phyloP scores from a whole-genome alignment of 139 green algal genomes.

The Asterochloris sp. region DNA sequence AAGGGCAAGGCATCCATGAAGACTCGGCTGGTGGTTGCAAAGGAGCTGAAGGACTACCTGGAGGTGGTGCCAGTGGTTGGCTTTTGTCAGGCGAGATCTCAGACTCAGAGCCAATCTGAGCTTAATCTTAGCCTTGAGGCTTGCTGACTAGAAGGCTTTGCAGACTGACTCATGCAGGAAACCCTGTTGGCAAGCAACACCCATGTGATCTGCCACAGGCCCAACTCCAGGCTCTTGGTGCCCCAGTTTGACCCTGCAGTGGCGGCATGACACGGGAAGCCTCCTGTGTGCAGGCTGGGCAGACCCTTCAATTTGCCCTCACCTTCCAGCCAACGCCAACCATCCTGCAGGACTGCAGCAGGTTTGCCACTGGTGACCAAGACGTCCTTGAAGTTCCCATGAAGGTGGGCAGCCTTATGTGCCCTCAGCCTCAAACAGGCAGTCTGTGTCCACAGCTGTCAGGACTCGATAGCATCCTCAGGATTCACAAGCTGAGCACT shows the following conservation, averaged over 20 bases:
- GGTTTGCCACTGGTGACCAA: slow-evolving; percentile 34
- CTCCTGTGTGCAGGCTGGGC: slow-evolving; percentile 36
- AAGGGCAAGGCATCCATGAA: slow-evolving; percentile 60
- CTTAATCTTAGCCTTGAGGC: not conserved
- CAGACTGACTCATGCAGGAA: not conserved
- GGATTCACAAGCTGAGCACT: not conserved
- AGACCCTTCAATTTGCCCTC: slow-evolving; percentile 53
- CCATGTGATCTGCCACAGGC: not conserved
- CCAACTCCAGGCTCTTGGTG: not conserved
- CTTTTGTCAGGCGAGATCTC: slow-evolving; percentile 49
- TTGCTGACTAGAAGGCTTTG: not conserved
- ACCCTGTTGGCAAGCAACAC: not conserved
- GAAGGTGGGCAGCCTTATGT: slow-evolving; percentile 19
- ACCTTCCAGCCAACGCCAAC: slow-evolving; percentile 37
- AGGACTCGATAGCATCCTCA: not conserved
- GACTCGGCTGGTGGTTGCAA: slow-evolving; percentile 21
- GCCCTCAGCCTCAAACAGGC: not conserved
- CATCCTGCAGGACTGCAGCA: slow-evolving; percentile 37
- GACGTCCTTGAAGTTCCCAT: slow-evolving; percentile 45
- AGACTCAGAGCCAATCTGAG: not conserved
- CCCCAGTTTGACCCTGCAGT: too few relatives aligned
- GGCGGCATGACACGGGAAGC: too few relatives aligned
- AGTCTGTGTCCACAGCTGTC: not conserved
- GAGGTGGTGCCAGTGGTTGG: slow-evolving; percentile 50
- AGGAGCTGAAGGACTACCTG: slow-evolving; percentile 47